phyloP scores from a whole-genome alignment of 2,329 filamentous ascomycete species.

The Pseudopithomyces chartarum region DNA sequence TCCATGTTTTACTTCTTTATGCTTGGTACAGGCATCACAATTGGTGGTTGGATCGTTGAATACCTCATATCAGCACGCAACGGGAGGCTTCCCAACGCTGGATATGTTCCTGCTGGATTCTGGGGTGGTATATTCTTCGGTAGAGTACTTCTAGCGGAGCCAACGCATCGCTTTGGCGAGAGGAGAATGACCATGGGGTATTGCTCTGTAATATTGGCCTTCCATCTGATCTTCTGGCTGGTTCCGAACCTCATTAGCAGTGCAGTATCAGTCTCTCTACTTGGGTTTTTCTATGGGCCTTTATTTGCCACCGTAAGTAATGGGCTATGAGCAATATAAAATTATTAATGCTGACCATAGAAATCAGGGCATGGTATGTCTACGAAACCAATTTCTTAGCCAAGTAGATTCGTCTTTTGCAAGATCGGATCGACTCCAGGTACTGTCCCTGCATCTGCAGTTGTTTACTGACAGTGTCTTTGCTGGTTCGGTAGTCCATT shows the following conservation, averaged over 20 bases:
- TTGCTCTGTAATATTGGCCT: conserved; percentile 55
- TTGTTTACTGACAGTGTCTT: too few relatives aligned
- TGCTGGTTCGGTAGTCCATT: conserved; percentile 42
- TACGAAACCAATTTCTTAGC: too few relatives aligned
- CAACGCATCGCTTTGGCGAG: conserved; percentile 64
- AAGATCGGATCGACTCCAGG: too few relatives aligned
- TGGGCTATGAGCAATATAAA: background rate
- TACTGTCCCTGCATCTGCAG: too few relatives aligned
- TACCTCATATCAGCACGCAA: conserved; percentile 65
- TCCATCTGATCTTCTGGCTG: conserved; percentile 33
- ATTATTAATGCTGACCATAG: background rate
- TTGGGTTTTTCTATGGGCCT: conserved; percentile 64
- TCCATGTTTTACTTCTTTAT: conserved; percentile 69
- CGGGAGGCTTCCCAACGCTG: conserved; percentile 61
- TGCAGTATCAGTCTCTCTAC: conserved; percentile 58
- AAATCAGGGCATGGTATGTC: conserved; percentile 52
- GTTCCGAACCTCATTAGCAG: conserved; percentile 43
- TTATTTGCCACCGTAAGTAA: conserved; percentile 59
- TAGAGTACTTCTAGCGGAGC: conserved; percentile 62
- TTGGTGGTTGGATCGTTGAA: conserved; percentile 68
- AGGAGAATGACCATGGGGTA: conserved; percentile 63
- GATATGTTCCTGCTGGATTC: conserved; percentile 66
- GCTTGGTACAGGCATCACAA: conserved; percentile 61
- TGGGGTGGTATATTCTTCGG: conserved; percentile 64
- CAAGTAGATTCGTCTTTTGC: too few relatives aligned